Evolutionary conservation across 768 basidiomycete species (phyloP).

Genomic region (Cystoderma amianthinum): DNA sequence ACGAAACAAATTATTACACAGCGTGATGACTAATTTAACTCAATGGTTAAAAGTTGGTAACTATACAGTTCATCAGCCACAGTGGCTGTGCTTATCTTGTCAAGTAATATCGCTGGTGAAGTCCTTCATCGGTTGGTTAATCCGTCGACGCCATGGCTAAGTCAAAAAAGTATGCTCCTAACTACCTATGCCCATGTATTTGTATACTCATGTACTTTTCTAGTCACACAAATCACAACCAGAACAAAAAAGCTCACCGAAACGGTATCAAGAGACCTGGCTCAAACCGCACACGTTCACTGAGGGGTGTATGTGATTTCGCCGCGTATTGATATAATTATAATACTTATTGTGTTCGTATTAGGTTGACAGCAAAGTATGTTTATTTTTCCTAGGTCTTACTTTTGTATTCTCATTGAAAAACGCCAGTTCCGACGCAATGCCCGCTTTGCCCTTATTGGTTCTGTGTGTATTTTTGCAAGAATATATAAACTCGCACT

Average conservation of each 20-base stretch:
- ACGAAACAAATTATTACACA: no score
- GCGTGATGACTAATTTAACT: no score
- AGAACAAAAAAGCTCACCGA: slow-evolving; percentile 93
- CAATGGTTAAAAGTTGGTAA: no score
- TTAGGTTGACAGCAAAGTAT: no score
- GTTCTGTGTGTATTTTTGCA: slow-evolving; percentile 50
- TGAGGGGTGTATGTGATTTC: slow-evolving; percentile 78
- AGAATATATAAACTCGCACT: not conserved
- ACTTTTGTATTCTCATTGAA: no score
- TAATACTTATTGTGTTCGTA: no score
- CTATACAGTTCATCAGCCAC: slow-evolving; percentile 39
- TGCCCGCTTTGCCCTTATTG: slow-evolving; percentile 60
- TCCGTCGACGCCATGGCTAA: slow-evolving; percentile 96
- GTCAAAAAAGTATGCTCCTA: slow-evolving; percentile 84
- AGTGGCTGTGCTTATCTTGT: slow-evolving; percentile 40
- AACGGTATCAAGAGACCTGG: slow-evolving; percentile 92
- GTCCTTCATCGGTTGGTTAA: no score
- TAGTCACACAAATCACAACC: slow-evolving; percentile 94
- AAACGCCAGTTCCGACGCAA: slow-evolving; percentile 78
- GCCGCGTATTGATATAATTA: slow-evolving; percentile 2
- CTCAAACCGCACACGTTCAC: slow-evolving; percentile 65
- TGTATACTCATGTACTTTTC: slow-evolving; percentile 6
- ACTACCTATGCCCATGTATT: not conserved
- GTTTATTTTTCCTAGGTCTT: no score
- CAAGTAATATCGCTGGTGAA: no score